phyloP scores from a whole-genome alignment of 1,139 yeast species.

The Candida tetrigidarum region DNA sequence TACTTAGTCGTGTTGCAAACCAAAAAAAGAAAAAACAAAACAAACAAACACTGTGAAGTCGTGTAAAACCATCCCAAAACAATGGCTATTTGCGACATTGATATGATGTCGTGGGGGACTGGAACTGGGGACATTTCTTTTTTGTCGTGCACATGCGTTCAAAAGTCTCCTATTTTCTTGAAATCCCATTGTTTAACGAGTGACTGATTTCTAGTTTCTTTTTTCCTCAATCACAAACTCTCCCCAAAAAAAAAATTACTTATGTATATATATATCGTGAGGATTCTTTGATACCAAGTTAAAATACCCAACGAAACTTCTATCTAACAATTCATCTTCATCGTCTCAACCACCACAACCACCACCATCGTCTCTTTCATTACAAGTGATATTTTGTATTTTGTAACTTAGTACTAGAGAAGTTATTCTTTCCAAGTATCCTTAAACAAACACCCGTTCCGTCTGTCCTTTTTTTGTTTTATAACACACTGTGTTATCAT shows the following conservation, averaged over 20 bases:
- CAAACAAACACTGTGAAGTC: no score
- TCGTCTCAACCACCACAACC: not conserved
- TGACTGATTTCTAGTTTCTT: conserved; percentile 1
- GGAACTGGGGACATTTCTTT: not conserved
- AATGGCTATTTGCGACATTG: no score
- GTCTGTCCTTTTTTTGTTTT: not conserved
- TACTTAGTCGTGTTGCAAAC: not conserved
- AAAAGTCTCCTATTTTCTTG: conserved; percentile 1
- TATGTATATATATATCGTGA: not conserved
- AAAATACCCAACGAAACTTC: not conserved
- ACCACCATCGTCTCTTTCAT: not conserved
- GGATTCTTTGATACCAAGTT: not conserved
- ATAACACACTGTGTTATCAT: no score
- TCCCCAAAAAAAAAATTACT: not conserved
- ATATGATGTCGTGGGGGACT: no score
- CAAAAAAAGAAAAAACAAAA: no score
- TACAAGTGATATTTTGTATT: conserved; percentile 2
- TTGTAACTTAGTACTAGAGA: not conserved
- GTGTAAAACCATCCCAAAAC: no score
- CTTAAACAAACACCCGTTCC: not conserved
- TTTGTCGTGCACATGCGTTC: not conserved
- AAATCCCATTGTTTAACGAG: no score
- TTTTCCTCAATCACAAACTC: not conserved
- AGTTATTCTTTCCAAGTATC: conserved; percentile 4
- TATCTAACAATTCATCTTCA: not conserved